A percentile compares a stretch with the other conserved stretches of the same genome.
Conservation (phyloP, 495 filamentous ascomycete species). For the Tuber aestivum region DNA sequence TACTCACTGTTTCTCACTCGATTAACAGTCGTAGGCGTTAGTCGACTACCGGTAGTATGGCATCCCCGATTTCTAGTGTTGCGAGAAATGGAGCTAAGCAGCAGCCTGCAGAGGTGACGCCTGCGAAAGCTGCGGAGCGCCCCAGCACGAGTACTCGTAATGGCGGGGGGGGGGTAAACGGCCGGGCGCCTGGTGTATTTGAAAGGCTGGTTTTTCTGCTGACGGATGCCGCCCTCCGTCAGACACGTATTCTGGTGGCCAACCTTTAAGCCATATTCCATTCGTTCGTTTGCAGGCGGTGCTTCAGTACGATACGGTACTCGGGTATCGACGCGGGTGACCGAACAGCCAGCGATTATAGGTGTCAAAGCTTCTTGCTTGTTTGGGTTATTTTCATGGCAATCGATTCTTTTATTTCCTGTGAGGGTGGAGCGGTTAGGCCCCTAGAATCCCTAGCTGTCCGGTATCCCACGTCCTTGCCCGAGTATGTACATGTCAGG, state of each 20-base stretch:
- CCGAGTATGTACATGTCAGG: neutral
- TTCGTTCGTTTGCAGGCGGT: neutral
- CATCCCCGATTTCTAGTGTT: neutral
- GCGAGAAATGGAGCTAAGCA: neutral
- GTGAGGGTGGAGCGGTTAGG: too few relatives aligned
- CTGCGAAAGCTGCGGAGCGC: neutral
- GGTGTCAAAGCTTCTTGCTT: too few relatives aligned
- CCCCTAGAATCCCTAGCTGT: too few relatives aligned
- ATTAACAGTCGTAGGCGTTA: neutral
- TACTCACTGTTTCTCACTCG: neutral
- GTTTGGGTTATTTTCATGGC: too few relatives aligned
- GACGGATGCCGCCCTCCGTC: neutral
- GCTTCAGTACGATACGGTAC: too few relatives aligned
- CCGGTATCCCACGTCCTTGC: too few relatives aligned
- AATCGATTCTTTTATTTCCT: too few relatives aligned
- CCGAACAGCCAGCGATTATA: too few relatives aligned
- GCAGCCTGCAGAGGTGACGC: neutral
- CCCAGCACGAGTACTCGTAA: too few relatives aligned
- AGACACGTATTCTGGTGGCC: neutral
- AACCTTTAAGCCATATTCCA: neutral
- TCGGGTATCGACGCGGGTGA: too few relatives aligned
- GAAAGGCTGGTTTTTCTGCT: neutral
- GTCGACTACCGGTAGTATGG: neutral
- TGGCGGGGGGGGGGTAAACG: neutral
- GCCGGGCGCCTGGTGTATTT: neutral